Base-by-base conservation (phyloP, 768 basidiomycete species). In the Mycena venus region DNA sequence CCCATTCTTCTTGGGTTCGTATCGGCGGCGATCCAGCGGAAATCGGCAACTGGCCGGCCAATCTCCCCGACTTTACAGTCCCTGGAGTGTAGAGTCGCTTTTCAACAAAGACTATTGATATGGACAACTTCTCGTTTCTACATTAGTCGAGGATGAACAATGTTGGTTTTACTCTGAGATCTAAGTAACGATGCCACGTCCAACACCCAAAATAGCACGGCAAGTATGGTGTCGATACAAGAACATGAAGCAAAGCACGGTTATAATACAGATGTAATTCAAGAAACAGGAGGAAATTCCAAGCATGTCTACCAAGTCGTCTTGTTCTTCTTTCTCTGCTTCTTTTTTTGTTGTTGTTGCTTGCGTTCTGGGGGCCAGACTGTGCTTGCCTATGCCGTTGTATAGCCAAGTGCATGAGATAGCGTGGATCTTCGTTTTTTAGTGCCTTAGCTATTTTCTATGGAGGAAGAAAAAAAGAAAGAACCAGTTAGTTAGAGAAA, bases 21-120 rank as follows among this genome's bases (percentile, higher is more conserved):
- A 87, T 91, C 53, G 90, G 90, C 0, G 89, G 88, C 0, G 91
- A 91, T 72, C 90, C 89, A 0, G 88, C 80, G 0, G 14, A 75
- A 58, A 79, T 91, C 6, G 90, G 90, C 0, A 88, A 90, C 68
- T 91, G 90, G 90, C 90, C n/a, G n/a, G n/a, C 76, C 8, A 63
- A 75, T 51, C 19, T 77, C 11, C 67, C 73, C 9, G 76, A 61
- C 17, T 77, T 77, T 29, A 68, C 73, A 2, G 27, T 70, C 11
- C 75, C 72, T 8, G 75, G 72, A 3, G 62, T 70, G n/a, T n/a
- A n/a, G n/a, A n/a, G n/a, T n/a, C n/a, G n/a, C n/a, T n/a, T n/a
- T n/a, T n/a, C n/a, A n/a, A n/a, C n/a, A n/a, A n/a, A n/a, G n/a
- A n/a, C n/a, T n/a, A n/a, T n/a, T n/a, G n/a, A n/a, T n/a, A n/a